phyloP scores from a whole-genome alignment of 1,284 basidiomycete genomes.

The Thecaphora thlaspeos region DNA sequence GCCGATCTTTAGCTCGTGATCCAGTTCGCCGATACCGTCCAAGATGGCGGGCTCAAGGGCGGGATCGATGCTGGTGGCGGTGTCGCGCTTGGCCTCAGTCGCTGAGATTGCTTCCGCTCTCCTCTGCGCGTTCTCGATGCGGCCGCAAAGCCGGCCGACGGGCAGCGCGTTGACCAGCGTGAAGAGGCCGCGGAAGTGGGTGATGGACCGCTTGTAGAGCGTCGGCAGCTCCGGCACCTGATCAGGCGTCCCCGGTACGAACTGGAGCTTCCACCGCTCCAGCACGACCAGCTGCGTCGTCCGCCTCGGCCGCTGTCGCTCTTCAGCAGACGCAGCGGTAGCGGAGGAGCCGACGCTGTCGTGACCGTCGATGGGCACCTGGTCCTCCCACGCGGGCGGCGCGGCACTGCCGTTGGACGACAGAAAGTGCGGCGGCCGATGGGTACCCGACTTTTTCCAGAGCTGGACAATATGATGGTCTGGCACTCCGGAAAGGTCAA shows the following conservation, averaged over 20 bases:
- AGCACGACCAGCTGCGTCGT: constrained; percentile 21
- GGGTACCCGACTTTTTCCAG: too few relatives aligned
- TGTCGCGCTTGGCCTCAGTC: too few relatives aligned
- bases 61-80: too few relatives aligned
- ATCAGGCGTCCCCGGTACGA: constrained; percentile 11
- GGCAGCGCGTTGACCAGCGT: constrained; percentile 48
- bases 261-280: constrained; percentile 35
- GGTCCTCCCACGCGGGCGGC: background rate
- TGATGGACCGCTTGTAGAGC: constrained; percentile 57
- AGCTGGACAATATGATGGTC: constrained; percentile 16
- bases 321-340: background rate
- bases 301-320: background rate
- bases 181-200: constrained; percentile 55
- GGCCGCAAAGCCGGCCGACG: constrained; percentile 36
- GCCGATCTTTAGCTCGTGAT: constrained; percentile 34
- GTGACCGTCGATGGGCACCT: constrained; percentile 12
- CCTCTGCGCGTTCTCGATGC: constrained; percentile 18
- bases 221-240: constrained; percentile 45
- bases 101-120: background rate
- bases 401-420: constrained; percentile 1
- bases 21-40: constrained; percentile 11
- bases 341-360: constrained; percentile 1
- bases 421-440: background rate
- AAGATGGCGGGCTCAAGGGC: too few relatives aligned
- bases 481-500: constrained; percentile 44